A percentile compares a stretch with the other conserved stretches of the same genome.
Evolutionary conservation across 208 protist genomes (phyloP).

Genomic region (Angomonas deanei): DNA sequence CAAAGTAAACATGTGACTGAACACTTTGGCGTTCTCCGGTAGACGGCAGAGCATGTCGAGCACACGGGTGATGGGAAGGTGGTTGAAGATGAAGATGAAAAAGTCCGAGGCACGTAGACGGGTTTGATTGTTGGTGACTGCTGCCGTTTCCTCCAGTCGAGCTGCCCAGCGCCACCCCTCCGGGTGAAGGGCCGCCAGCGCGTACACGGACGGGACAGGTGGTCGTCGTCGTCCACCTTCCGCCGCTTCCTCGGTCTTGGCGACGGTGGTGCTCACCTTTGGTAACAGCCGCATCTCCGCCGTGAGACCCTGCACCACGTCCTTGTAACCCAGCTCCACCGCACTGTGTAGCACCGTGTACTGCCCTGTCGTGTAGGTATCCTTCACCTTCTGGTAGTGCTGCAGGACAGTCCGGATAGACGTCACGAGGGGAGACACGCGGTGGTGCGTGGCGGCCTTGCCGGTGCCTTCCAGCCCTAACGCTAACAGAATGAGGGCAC

Average conservation of each 20-base stretch:
- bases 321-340: conserved; percentile 38
- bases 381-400: not conserved
- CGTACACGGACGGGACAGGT: conserved; percentile 36
- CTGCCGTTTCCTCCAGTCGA: conserved; percentile 6
- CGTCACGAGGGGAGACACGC: conserved; percentile 1
- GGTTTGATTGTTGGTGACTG: not conserved
- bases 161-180: not conserved
- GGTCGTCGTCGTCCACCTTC: too few species aligned
- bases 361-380: not conserved
- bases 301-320: conserved; percentile 29
- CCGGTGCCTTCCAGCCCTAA: conserved; percentile 39
- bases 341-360: conserved; percentile 73
- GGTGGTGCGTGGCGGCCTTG: conserved; percentile 7
- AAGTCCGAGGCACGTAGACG: conserved; percentile 18
- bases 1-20: conserved; percentile 33
- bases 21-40: conserved; percentile 25
- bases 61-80: conserved; percentile 31
- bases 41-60: conserved; percentile 35
- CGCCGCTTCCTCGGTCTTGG: not conserved
- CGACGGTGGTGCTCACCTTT: not conserved
- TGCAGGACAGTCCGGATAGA: conserved; percentile 6
- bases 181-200: conserved; percentile 25
- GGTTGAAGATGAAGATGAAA: conserved; percentile 33
- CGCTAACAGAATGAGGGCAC: conserved; percentile 46
- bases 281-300: conserved; percentile 25